phyloP scores from a whole-genome alignment of 257 asterid genomes.

The Fraxinus americana region DNA sequence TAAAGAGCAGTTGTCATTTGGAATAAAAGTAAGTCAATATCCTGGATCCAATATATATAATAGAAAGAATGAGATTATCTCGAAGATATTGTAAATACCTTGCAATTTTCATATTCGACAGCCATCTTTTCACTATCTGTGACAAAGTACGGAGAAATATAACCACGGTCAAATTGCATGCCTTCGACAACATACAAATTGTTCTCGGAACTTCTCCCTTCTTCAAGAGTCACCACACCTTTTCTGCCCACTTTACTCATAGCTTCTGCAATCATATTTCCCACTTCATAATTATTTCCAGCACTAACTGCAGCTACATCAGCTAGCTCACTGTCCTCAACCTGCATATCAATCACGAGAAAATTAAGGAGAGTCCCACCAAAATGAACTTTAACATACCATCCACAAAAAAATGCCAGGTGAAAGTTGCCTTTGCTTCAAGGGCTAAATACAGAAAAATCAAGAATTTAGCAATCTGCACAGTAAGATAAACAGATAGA shows the following conservation, averaged over 20 bases:
- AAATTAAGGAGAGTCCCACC: background rate
- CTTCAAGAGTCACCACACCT: conserved; percentile 47
- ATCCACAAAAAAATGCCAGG: background rate
- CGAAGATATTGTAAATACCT: conserved; percentile 17
- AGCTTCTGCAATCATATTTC: conserved; percentile 46
- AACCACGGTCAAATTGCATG: conserved; percentile 48
- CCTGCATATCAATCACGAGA: conserved; percentile 21
- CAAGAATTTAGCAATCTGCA: background rate
- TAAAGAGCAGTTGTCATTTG: background rate
- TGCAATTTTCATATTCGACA: conserved; percentile 46
- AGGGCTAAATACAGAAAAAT: background rate
- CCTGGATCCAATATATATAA: background rate
- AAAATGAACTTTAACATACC: background rate
- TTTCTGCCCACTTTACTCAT: conserved; percentile 44
- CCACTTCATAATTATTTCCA: conserved; percentile 44
- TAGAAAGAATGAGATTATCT: background rate
- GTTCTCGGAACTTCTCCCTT: conserved; percentile 40
- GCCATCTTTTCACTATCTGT: conserved; percentile 45
- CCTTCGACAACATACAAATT: conserved; percentile 41
- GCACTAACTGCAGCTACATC: conserved; percentile 52
- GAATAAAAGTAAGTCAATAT: background rate
- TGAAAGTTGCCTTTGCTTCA: background rate
- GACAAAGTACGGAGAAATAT: conserved; percentile 44
- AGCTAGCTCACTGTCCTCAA: conserved; percentile 44
- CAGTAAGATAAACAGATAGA: background rate